These are phyloP conservation scores for Pythium chondricola DNA, from an alignment of 352 stramenopile species.

Conservation along the genomic window DNA sequence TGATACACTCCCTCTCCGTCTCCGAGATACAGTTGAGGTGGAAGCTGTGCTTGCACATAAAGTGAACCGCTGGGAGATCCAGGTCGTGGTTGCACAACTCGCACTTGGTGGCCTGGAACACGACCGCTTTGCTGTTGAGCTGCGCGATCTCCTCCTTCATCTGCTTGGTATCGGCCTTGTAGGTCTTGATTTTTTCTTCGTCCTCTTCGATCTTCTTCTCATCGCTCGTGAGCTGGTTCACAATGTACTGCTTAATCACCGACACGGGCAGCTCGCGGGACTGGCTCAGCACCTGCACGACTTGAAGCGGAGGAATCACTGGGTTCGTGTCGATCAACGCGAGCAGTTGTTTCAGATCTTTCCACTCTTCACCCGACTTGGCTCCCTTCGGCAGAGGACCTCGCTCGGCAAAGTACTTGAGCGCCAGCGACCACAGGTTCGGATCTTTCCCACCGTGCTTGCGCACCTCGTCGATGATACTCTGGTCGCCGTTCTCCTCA, in stretches of 20 bases:
- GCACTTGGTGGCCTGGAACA: slow-evolving; percentile 90
- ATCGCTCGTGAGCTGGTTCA: slow-evolving; percentile 75
- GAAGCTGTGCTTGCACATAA: slow-evolving; percentile 90
- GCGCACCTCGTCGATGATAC: slow-evolving; percentile 85
- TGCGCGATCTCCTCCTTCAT: slow-evolving; percentile 88
- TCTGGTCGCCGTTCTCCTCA: slow-evolving; percentile 87
- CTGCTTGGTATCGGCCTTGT: slow-evolving; percentile 83
- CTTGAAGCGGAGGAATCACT: slow-evolving; percentile 77
- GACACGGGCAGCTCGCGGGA: slow-evolving; percentile 73
- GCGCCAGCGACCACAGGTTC: slow-evolving; percentile 86
- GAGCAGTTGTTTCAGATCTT: slow-evolving; percentile 73
- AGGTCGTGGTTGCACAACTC: slow-evolving; percentile 86
- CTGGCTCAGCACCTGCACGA: slow-evolving; percentile 82
- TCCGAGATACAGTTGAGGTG: slow-evolving; percentile 88
- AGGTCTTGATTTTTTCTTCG: slow-evolving; percentile 82
- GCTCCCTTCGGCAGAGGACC: slow-evolving; percentile 63
- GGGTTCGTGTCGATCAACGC: slow-evolving; percentile 72
- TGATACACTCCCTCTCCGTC: slow-evolving; percentile 85
- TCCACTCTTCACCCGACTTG: slow-evolving; percentile 63
- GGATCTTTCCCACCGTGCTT: slow-evolving; percentile 86
- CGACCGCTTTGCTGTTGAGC: slow-evolving; percentile 76
- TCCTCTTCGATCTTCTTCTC: slow-evolving; percentile 82
- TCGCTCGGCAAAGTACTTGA: slow-evolving; percentile 88
- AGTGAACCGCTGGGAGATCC: slow-evolving; percentile 88
- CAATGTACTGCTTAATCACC: slow-evolving; percentile 82